Conservation (phyloP, 306 rosid genomes). For the Prunus persica region Prunus_persica_NCBIv2 NC_034015.1:17252001-17252500, state of each 20-base stretch:
- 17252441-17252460: constrained; percentile 66
- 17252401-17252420: constrained; percentile 3
- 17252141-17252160: constrained; percentile 66
- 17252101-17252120: constrained; percentile 72
- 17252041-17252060: background rate
- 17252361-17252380: background rate
- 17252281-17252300: constrained; percentile 47
- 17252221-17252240: constrained; percentile 5
- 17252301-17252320: constrained; percentile 72
- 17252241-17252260: constrained; percentile 43
- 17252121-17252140: constrained; percentile 71
- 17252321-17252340: constrained; percentile 72
- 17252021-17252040: background rate
- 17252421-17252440: constrained; percentile 39
- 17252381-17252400: constrained; percentile 3
- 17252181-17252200: background rate
- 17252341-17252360: constrained; percentile 63
- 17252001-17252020: too few species aligned
- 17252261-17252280: constrained; percentile 63
- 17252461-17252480: constrained; percentile 88
- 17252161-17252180: constrained; percentile 67
- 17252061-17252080: constrained; percentile 67
- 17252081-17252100: constrained; percentile 43
- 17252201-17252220: background rate
- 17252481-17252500: constrained; percentile 54